A percentile compares a stretch with the other conserved stretches of the same genome.
These are phyloP conservation scores for Monosiga brevicollis DNA, from an alignment of 78 protist genomes.

Conservation along the genomic window DNA sequence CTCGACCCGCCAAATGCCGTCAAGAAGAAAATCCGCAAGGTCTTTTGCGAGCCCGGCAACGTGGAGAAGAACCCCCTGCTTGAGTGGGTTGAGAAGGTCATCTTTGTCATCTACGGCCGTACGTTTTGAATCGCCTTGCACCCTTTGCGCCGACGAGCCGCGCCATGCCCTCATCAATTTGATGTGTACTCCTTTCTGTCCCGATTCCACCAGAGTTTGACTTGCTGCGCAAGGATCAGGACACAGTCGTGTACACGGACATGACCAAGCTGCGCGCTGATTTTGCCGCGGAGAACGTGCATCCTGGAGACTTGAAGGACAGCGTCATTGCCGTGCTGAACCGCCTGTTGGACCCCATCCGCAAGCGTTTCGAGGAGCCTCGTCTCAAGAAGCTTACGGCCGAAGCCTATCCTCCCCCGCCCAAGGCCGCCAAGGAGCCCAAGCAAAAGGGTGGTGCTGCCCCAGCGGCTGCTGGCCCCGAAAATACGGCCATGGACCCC, in stretches of 20 bases:
- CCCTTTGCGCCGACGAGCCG: background rate
- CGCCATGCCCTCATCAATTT: background rate
- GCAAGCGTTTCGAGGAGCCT: background rate
- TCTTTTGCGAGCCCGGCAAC: slow-evolving; percentile 15
- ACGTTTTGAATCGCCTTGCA: background rate
- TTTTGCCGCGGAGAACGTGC: background rate
- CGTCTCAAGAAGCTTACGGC: background rate
- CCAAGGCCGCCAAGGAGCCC: background rate
- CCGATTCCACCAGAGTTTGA: background rate
- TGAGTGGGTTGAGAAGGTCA: too few species aligned
- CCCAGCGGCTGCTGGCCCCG: background rate
- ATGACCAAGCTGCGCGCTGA: background rate
- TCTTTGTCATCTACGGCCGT: background rate
- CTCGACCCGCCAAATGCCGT: background rate
- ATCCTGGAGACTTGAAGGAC: slow-evolving; percentile 8
- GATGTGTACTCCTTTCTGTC: background rate
- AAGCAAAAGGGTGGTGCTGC: background rate
- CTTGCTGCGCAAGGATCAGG: slow-evolving; percentile 2
- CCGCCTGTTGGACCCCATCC: slow-evolving; percentile 13
- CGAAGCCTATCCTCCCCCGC: background rate
- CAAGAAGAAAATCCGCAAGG: background rate
- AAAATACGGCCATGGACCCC: background rate
- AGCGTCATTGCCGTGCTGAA: background rate
- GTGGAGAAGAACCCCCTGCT: slow-evolving; percentile 14
- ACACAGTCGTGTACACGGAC: background rate